Percentiles rank a stretch among this genome's conserved stretches.
phyloP scores from a whole-genome alignment of 2,329 filamentous ascomycete species.

The Monosporascus sp. region DNA sequence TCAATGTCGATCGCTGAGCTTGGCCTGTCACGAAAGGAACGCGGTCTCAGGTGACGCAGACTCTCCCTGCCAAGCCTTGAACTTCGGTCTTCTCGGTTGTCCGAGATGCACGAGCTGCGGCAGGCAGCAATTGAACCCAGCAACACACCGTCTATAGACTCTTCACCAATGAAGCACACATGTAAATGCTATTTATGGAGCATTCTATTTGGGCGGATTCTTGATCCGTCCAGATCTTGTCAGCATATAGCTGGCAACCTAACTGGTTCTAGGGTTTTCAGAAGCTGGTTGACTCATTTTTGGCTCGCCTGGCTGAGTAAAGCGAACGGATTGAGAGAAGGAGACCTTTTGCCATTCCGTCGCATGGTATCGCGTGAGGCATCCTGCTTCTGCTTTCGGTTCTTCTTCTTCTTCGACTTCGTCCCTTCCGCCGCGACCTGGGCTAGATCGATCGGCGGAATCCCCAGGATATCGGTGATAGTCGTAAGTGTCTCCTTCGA shows the following conservation, averaged over 20 bases:
- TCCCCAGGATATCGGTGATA: conserved; percentile 13
- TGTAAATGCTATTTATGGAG: not conserved
- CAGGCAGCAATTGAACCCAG: not conserved
- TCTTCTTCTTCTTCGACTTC: conserved; percentile 5
- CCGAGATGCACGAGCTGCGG: conserved; percentile 5
- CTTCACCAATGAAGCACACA: no score
- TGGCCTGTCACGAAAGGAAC: conserved; percentile 5
- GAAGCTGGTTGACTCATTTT: not conserved
- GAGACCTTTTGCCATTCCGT: conserved; percentile 4
- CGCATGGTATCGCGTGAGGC: conserved; percentile 1
- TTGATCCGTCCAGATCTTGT: no score
- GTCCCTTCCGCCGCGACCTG: not conserved
- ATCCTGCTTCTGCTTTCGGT: conserved; percentile 3
- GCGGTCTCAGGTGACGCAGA: conserved; percentile 13
- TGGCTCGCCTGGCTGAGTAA: conserved; percentile 13
- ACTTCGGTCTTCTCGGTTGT: conserved; percentile 11
- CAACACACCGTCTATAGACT: no score
- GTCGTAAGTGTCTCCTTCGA: conserved; percentile 6
- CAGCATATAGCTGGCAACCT: no score
- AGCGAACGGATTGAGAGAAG: conserved; percentile 17
- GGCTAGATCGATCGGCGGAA: conserved; percentile 3
- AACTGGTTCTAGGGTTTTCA: no score
- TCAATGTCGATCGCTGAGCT: not conserved
- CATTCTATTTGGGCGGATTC: not conserved
- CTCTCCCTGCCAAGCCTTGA: conserved; percentile 1